phyloP scores from a whole-genome alignment of 768 basidiomycete species.

The Cystofilobasidium macerans region DNA sequence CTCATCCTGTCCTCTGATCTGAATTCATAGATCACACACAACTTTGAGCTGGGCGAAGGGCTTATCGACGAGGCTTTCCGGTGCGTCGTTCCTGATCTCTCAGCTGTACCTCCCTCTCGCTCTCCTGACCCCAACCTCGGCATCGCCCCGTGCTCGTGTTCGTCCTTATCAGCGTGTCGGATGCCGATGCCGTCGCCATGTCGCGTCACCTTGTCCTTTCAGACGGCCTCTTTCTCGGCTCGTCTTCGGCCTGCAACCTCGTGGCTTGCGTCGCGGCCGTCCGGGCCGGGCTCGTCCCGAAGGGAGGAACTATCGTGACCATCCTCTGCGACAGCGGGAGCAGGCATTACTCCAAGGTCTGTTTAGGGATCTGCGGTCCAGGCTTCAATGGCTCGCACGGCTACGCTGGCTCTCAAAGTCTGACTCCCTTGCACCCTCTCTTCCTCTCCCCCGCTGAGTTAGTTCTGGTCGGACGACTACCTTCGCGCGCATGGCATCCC shows the following conservation, averaged over 20 bases:
- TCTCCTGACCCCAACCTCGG: neutral
- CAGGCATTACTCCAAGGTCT: conserved; percentile 21
- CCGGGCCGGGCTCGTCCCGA: conserved; percentile 47
- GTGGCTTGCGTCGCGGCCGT: conserved; percentile 65
- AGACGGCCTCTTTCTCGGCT: conserved; percentile 90
- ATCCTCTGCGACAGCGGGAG: conserved; percentile 50
- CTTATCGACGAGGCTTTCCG: conserved; percentile 82
- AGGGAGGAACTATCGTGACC: conserved; percentile 67
- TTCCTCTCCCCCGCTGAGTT: no score
- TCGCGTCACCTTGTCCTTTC: conserved; percentile 78
- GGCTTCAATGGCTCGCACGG: no score
- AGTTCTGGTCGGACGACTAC: conserved; percentile 28
- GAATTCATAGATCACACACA: conserved; percentile 55
- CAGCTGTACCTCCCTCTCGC: neutral
- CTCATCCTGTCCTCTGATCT: neutral
- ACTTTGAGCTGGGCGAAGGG: conserved; percentile 72
- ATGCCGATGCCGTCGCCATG: conserved; percentile 91
- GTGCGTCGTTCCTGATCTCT: conserved; percentile 38
- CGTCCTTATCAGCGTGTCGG: conserved; percentile 55
- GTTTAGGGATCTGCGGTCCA: no score
- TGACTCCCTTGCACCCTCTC: neutral
- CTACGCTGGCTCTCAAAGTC: neutral
- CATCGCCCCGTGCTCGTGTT: neutral
- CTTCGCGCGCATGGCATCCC: conserved; percentile 20
- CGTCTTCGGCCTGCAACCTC: conserved; percentile 90